These are phyloP conservation scores for Geotrichum europaeum DNA, from an alignment of 1,139 yeast species.

Conservation along the genomic window DNA sequence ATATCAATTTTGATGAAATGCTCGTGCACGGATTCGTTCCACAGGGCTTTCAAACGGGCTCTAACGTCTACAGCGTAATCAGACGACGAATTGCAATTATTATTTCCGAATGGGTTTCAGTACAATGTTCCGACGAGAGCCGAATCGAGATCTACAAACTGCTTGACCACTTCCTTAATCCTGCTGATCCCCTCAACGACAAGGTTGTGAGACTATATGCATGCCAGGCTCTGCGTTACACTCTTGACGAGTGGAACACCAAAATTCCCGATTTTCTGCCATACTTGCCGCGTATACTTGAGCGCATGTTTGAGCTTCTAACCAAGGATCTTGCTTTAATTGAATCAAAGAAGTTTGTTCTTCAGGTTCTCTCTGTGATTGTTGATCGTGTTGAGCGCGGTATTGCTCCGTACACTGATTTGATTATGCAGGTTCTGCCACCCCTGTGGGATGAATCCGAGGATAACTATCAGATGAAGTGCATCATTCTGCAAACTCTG, in stretches of 20 bases:
- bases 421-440: conserved; percentile 60
- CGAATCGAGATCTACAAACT: conserved; percentile 57
- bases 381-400: conserved; percentile 47
- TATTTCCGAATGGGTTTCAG: conserved; percentile 72
- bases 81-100: conserved; percentile 72
- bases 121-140: conserved; percentile 55
- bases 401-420: conserved; percentile 35
- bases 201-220: conserved; percentile 71
- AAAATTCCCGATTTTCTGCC: conserved; percentile 61
- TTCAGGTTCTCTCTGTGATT: conserved; percentile 60
- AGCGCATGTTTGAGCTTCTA: conserved; percentile 42
- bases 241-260: conserved; percentile 85
- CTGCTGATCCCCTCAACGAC: conserved; percentile 48
- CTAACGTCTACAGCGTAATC: conserved; percentile 10
- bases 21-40: conserved; percentile 60
- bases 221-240: conserved; percentile 59
- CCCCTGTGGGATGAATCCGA: conserved; percentile 62
- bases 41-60: conserved; percentile 41
- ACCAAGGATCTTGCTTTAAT: conserved; percentile 48
- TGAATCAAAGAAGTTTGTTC: conserved; percentile 67
- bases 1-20: conserved; percentile 57
- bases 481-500: conserved; percentile 63
- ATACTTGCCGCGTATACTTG: conserved; percentile 50
- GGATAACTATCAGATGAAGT: conserved; percentile 61
- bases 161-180: conserved; percentile 43